These are phyloP conservation scores for Globisporangium alternatum DNA, from an alignment of 352 stramenopile genomes.

Conservation along the genomic window DNA sequence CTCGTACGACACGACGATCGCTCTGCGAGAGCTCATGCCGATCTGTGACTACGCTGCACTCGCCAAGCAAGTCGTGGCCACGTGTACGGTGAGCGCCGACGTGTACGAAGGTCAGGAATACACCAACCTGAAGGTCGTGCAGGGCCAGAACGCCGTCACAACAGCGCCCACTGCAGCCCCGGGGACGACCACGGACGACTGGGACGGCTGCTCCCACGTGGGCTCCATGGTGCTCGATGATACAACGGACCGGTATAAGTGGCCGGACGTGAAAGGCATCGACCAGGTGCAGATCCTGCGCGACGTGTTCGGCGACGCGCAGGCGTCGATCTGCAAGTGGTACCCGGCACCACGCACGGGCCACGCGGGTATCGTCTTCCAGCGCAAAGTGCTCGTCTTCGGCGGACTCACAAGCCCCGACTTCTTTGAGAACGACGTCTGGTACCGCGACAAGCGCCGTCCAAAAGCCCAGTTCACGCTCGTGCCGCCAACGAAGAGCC, in stretches of 20 bases:
- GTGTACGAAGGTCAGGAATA: constrained; percentile 50
- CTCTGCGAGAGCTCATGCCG: constrained; percentile 49
- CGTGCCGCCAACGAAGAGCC: constrained; percentile 43
- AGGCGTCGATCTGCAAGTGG: constrained; percentile 67
- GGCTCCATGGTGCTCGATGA: constrained; percentile 36
- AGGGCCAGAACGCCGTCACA: constrained; percentile 25
- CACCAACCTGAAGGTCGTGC: constrained; percentile 34
- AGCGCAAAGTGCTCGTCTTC: constrained; percentile 73
- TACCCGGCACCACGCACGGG: constrained; percentile 56
- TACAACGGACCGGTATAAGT: constrained; percentile 42
- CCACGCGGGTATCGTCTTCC: constrained; percentile 66
- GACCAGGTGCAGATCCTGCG: constrained; percentile 63
- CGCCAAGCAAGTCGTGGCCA: constrained; percentile 51
- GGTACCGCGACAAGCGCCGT: constrained; percentile 68
- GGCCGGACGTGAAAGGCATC: constrained; percentile 58
- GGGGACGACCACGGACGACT: constrained; percentile 20
- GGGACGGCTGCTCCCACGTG: constrained; percentile 62
- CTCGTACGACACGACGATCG: constrained; percentile 44
- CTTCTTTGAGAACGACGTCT: constrained; percentile 84
- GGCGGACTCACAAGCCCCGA: constrained; percentile 63
- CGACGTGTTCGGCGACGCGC: constrained; percentile 60
- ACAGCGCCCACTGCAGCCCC: constrained; percentile 9
- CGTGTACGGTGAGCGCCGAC: constrained; percentile 45
- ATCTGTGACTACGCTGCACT: constrained; percentile 73
- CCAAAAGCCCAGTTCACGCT: constrained; percentile 54